Percentiles rank a stretch among this genome's conserved stretches.
Conservation (phyloP, 2,329 filamentous ascomycete species). For the Fusarium sp. region DNA sequence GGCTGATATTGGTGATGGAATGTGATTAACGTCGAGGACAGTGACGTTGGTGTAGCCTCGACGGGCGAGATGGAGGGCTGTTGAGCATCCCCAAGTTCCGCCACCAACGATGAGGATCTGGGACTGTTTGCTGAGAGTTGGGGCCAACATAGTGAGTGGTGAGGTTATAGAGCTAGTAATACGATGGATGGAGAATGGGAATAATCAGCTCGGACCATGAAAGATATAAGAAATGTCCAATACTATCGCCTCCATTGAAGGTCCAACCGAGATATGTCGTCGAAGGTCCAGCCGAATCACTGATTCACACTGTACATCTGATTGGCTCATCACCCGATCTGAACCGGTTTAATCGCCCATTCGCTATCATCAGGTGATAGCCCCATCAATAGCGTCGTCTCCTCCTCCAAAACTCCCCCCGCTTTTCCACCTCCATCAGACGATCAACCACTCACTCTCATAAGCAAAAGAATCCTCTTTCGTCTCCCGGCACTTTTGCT, state of each 20-base stretch:
- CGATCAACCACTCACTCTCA: not conserved
- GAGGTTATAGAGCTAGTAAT: rapidly evolving
- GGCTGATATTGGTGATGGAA: conserved; percentile 31
- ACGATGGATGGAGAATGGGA: rapidly evolving
- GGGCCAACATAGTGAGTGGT: not conserved
- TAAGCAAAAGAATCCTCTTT: conserved; percentile 1
- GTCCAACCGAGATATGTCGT: not conserved
- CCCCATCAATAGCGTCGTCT: not conserved
- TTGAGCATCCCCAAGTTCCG: conserved; percentile 38
- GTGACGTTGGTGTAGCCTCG: conserved; percentile 28
- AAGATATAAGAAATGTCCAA: conserved; percentile 4
- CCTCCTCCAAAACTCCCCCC: conserved; percentile 11
- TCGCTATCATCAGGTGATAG: conserved; percentile 26
- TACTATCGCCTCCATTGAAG: not conserved
- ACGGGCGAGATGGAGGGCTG: conserved; percentile 29
- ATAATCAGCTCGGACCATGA: not conserved
- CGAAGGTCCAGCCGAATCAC: conserved; percentile 36
- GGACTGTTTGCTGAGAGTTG: conserved; percentile 22
- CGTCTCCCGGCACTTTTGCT: not conserved
- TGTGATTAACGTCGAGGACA: conserved; percentile 22
- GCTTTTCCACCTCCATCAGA: conserved; percentile 22
- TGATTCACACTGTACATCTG: not conserved
- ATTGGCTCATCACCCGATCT: not conserved
- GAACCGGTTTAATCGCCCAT: not conserved
- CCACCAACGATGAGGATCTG: conserved; percentile 34